phyloP scores from a whole-genome alignment of 2,329 filamentous ascomycete genomes.

The Bimuria novae-zelandiae region DNA sequence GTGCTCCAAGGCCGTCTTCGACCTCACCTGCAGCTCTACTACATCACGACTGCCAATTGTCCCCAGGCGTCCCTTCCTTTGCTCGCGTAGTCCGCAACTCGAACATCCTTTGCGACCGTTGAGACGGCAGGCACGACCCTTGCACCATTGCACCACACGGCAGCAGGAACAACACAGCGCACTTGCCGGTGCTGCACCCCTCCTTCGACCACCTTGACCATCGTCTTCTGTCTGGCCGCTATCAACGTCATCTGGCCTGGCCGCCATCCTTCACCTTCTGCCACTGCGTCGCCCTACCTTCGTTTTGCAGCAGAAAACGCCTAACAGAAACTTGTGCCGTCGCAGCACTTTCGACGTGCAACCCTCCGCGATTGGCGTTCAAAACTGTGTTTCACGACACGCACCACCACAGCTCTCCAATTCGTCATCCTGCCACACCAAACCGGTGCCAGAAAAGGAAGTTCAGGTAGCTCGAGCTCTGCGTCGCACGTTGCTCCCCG shows the following conservation, averaged over 20 bases:
- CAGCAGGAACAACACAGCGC: slow-evolving; percentile 6
- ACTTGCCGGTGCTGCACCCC: slow-evolving; percentile 16
- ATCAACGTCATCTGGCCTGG: not conserved
- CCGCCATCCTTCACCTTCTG: not conserved
- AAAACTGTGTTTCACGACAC: slow-evolving; percentile 30
- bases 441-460: slow-evolving; percentile 25
- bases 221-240: not conserved
- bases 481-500: slow-evolving; percentile 6
- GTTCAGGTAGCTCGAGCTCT: slow-evolving; percentile 9
- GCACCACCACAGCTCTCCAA: slow-evolving; percentile 22
- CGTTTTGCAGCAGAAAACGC: slow-evolving; percentile 17
- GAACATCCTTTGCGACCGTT: slow-evolving; percentile 28
- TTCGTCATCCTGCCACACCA: slow-evolving; percentile 25
- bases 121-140: slow-evolving; percentile 37
- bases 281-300: not conserved
- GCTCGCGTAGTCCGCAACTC: slow-evolving; percentile 28
- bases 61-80: slow-evolving; percentile 24
- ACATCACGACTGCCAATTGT: not conserved
- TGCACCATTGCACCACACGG: slow-evolving; percentile 23
- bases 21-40: not conserved
- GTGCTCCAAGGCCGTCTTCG: not conserved
- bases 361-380: slow-evolving; percentile 24
- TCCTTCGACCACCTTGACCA: slow-evolving; percentile 15
- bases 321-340: slow-evolving; percentile 33
- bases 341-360: slow-evolving; percentile 23